phyloP scores from a whole-genome alignment of 306 rosid genomes.

The Sophora flavescens region DNA sequence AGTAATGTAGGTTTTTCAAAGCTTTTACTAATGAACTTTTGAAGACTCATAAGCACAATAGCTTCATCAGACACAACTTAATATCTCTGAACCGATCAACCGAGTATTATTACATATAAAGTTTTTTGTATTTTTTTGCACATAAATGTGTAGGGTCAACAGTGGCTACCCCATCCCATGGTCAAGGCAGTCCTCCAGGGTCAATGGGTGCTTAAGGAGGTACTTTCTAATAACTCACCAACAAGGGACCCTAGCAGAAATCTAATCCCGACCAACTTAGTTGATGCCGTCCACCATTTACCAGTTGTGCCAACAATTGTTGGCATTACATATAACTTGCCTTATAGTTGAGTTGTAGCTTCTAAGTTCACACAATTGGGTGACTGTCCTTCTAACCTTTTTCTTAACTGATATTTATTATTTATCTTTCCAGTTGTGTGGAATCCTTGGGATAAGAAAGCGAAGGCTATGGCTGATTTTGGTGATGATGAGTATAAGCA shows the following conservation, averaged over 20 bases:
- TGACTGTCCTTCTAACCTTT: neutral
- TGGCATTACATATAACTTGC: slow-evolving; percentile 5
- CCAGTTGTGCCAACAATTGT: neutral
- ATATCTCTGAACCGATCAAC: slow-evolving; percentile 21
- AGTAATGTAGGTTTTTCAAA: slow-evolving; percentile 7
- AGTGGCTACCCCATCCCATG: neutral
- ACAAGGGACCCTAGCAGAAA: neutral
- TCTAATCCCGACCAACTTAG: neutral
- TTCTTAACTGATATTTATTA: neutral
- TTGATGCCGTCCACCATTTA: neutral
- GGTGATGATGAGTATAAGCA: slow-evolving; percentile 97
- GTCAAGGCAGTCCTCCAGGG: neutral
- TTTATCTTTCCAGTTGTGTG: slow-evolving; percentile 78
- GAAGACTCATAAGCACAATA: slow-evolving; percentile 39
- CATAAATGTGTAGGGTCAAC: neutral
- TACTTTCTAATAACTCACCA: neutral
- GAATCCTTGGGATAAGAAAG: slow-evolving; percentile 99
- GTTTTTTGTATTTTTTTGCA: too few species aligned
- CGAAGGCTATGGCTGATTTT: slow-evolving; percentile 91
- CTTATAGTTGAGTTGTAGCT: slow-evolving; percentile 31
- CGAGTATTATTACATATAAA: neutral
- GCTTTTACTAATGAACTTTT: neutral
- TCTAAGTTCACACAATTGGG: slow-evolving; percentile 3
- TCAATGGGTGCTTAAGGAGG: neutral
- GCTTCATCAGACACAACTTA: slow-evolving; percentile 13